Evolutionary conservation across 805 yeast species (phyloP).

Genomic region (Candida hungchunana): DNA sequence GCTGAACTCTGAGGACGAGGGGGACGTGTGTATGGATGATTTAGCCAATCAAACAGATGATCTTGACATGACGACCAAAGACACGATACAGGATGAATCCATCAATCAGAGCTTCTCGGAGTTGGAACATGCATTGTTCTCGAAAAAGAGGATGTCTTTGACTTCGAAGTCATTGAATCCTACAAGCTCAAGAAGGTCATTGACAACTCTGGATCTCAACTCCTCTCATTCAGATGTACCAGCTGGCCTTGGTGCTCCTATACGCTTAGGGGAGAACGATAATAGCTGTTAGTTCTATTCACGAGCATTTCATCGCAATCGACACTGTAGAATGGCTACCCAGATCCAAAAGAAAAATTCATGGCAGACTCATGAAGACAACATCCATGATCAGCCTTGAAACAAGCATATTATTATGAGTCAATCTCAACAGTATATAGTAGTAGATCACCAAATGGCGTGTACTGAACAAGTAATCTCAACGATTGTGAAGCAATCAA

Average conservation of each 20-base stretch:
- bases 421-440: neutral
- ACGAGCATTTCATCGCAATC: too few relatives aligned
- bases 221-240: neutral
- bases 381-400: neutral
- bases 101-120: slow-evolving; percentile 18
- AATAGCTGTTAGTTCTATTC: neutral
- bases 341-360: neutral
- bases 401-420: neutral
- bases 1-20: slow-evolving; percentile 9
- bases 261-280: slow-evolving; percentile 8
- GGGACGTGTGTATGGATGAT: slow-evolving; percentile 26
- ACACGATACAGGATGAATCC: slow-evolving; percentile 12
- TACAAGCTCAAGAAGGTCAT: slow-evolving; percentile 2
- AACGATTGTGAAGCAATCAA: neutral
- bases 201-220: neutral
- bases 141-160: slow-evolving; percentile 23
- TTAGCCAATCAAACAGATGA: slow-evolving; percentile 21
- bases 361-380: neutral
- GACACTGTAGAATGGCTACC: too few relatives aligned
- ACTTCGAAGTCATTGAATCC: slow-evolving; percentile 25
- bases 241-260: slow-evolving; percentile 18
- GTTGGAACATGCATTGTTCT: slow-evolving; percentile 13
- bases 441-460: neutral
- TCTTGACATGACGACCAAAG: slow-evolving; percentile 15
- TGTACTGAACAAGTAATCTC: neutral